phyloP scores from a whole-genome alignment of 2,329 filamentous ascomycete species.

The Fusarium neocosmosporiellum region DNA sequence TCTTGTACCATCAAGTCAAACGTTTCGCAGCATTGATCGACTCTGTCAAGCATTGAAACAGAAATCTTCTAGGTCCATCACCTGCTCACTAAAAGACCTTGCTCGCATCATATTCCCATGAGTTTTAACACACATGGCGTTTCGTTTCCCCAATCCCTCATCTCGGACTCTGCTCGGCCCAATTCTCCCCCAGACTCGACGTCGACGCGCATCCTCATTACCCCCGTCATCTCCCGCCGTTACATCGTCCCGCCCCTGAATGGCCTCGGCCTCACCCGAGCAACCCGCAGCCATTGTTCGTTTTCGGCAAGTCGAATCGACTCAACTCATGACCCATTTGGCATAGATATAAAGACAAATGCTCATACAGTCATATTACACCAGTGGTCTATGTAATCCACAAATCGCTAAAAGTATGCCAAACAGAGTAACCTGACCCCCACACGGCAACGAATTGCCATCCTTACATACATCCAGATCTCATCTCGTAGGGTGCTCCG shows the following conservation, averaged over 20 bases:
- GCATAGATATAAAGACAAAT: neutral
- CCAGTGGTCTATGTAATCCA: constrained; percentile 28
- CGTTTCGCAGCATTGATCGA: neutral
- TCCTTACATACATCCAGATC: constrained; percentile 18
- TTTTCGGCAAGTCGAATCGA: neutral
- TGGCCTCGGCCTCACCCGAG: neutral
- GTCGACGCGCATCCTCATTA: constrained; percentile 19
- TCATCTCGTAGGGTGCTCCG: constrained; percentile 29
- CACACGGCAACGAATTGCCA: constrained; percentile 11
- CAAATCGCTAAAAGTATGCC: constrained; percentile 34
- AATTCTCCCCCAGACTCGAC: constrained; percentile 27
- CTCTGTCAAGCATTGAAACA: neutral
- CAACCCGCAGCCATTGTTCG: neutral
- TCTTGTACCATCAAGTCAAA: neutral
- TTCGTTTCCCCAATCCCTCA: constrained; percentile 32
- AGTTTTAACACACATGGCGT: constrained; percentile 11
- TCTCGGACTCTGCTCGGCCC: constrained; percentile 34
- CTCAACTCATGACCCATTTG: neutral
- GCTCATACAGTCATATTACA: constrained; percentile 22
- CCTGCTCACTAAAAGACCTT: neutral
- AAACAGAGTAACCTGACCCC: constrained; percentile 13
- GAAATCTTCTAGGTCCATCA: neutral
- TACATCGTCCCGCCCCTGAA: constrained; percentile 18
- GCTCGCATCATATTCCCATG: constrained; percentile 23
- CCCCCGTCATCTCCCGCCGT: constrained; percentile 23